Conservation (phyloP, 1,284 basidiomycete species). For the Sanghuangporus weigelae region DNA sequence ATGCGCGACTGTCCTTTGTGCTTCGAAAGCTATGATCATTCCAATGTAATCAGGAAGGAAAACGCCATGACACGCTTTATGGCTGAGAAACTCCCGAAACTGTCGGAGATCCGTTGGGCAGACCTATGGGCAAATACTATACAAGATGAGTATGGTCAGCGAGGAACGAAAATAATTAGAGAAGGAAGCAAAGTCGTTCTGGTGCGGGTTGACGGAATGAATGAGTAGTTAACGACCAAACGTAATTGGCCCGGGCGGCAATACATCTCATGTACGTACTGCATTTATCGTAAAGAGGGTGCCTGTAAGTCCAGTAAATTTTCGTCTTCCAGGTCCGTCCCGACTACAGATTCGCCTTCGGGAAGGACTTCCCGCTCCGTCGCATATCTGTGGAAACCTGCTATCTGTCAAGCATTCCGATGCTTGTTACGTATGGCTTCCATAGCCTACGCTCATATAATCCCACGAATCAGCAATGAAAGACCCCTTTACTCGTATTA, state of each 20-base stretch:
- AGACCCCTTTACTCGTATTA: no score
- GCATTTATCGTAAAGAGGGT: no score
- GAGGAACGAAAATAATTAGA: constrained; percentile 1
- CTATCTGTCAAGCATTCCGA: no score
- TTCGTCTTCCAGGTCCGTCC: no score
- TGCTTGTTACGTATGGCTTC: no score
- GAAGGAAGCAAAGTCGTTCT: not conserved
- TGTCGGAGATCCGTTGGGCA: constrained; percentile 4
- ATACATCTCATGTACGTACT: not conserved
- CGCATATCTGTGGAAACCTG: no score
- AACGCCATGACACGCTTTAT: not conserved
- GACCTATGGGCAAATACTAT: constrained; percentile 3
- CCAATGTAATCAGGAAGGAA: not conserved
- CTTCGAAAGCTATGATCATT: constrained; percentile 7
- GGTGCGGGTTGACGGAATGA: constrained; percentile 2
- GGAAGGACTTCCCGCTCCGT: no score
- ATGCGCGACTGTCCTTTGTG: constrained; percentile 12
- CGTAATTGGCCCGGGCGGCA: not conserved
- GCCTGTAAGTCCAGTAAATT: no score
- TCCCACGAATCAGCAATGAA: no score
- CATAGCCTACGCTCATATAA: no score
- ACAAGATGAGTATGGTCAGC: constrained; percentile 7
- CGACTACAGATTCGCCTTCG: no score
- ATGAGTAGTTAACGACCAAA: not conserved
- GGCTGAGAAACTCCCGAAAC: not conserved